Base-by-base conservation (phyloP, 495 filamentous ascomycete species). In the Penicillium silybi region DNA sequence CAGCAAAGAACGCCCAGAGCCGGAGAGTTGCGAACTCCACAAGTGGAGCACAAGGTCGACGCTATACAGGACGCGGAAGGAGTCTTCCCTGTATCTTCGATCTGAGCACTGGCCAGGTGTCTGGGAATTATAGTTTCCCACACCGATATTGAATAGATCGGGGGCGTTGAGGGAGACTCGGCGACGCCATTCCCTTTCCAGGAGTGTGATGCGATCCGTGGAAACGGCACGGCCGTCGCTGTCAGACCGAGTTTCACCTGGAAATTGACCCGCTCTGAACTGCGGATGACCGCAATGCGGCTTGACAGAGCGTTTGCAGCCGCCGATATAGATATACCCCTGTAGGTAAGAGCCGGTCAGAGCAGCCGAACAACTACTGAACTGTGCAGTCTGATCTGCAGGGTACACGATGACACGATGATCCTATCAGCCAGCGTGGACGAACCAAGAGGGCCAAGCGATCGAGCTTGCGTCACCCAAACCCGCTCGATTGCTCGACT, bases 391-490 rank as follows among this genome's bases (percentile, higher is more conserved):
- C 23, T 13, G 50, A 53, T 47, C 50, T 57, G 45, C 50, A 57
- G 54, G 44, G 38, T 44, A 29, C 35, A 40, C 48, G 29, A 11
- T 39, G 42, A 17, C 16, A 43, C 17, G 46, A 50, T 10, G 29
- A 50, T 44, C 44, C 43, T 48, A 54, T 50, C 38, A 46, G 16
- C 51, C 48, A 42, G 46, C 41, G 41, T 49, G 46, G 39, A 48
- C 35, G 41, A 16, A 22, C n/a, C 10, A 32, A 13, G 29, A 32
- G 29, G 18, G 29, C 29, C 29, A 32, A 63, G 57, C 51, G 48
- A 58, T 63, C 57, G 54, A n/a, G 54, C 61, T 63, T 63, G 61
- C 61, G 61, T 63, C 57, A 62, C 29, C 59, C 49, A 40, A 25
- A 7, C 46, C 39, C 44, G 13, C 23, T 40, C 8, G 7, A 34